Evolutionary conservation across 148 eudicot species (phyloP).

Genomic region (Nyssa sinensis): DNA sequence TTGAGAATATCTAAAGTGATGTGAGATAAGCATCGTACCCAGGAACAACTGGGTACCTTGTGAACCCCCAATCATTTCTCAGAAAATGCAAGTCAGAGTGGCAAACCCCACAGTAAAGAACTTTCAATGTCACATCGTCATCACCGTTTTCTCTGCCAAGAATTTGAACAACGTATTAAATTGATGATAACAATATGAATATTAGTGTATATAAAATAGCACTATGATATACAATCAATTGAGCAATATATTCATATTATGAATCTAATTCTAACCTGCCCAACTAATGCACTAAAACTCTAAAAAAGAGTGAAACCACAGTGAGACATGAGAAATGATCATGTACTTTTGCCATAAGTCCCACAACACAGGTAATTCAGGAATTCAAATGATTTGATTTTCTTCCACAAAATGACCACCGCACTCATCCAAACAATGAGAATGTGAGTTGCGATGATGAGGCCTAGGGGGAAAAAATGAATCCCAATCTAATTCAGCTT

Average conservation of each 20-base stretch:
- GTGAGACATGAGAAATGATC: too few species aligned
- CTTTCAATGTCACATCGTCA: conserved; percentile 56
- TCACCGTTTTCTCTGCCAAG: conserved; percentile 53
- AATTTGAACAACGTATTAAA: too few species aligned
- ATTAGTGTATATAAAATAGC: not conserved
- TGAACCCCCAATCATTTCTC: conserved; percentile 71
- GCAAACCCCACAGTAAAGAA: conserved; percentile 65
- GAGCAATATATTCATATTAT: too few species aligned
- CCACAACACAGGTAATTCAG: too few species aligned
- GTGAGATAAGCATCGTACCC: conserved; percentile 34
- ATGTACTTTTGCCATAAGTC: too few species aligned
- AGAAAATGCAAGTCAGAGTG: conserved; percentile 59
- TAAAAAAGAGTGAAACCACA: too few species aligned
- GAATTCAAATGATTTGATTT: too few species aligned
- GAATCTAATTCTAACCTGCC: too few species aligned
- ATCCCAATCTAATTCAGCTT: too few species aligned
- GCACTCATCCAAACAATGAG: not conserved
- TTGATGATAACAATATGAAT: not conserved
- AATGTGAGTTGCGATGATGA: not conserved
- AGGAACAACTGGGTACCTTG: conserved; percentile 57
- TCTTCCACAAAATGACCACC: not conserved
- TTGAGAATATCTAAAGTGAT: not conserved
- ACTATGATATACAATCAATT: too few species aligned
- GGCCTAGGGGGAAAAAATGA: too few species aligned
- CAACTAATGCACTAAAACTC: too few species aligned